phyloP scores from a whole-genome alignment of 2,329 filamentous ascomycete genomes.

The Ophiocordyceps camponoti-saundersi region DNA sequence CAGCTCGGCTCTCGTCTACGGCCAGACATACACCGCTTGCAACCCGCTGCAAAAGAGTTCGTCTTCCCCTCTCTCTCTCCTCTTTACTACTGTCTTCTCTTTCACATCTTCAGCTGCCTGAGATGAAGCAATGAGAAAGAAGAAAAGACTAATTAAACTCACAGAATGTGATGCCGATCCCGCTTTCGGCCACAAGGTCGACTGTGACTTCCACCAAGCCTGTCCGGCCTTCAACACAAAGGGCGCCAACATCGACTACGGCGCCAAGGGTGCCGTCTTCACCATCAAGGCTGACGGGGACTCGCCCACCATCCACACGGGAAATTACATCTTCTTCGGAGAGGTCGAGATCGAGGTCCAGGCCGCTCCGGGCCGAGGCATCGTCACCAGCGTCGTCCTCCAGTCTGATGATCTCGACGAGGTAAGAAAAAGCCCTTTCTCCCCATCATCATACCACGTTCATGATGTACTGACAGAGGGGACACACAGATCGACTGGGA shows the following conservation, averaged over 20 bases:
- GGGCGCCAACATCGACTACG: slow-evolving; percentile 32
- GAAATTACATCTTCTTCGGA: slow-evolving; percentile 96
- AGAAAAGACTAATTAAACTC: neutral
- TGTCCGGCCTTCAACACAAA: slow-evolving; percentile 37
- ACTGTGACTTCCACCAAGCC: slow-evolving; percentile 58
- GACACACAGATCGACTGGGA: slow-evolving; percentile 71
- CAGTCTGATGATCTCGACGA: slow-evolving; percentile 75
- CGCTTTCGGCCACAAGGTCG: slow-evolving; percentile 46
- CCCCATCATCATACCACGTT: too few species aligned
- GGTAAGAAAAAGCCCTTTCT: too few species aligned
- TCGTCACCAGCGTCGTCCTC: slow-evolving; percentile 79
- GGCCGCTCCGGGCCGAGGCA: slow-evolving; percentile 63
- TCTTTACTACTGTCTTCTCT: too few species aligned
- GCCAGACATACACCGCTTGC: slow-evolving; percentile 39
- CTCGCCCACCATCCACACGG: slow-evolving; percentile 54
- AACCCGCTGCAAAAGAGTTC: slow-evolving; percentile 35
- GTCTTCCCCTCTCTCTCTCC: neutral
- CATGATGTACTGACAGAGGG: neutral
- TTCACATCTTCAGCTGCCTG: too few species aligned
- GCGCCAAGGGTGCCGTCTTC: slow-evolving; percentile 33
- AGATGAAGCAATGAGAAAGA: neutral
- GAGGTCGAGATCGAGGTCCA: slow-evolving; percentile 65
- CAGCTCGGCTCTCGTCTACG: slow-evolving; percentile 13
- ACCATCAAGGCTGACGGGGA: slow-evolving; percentile 51
- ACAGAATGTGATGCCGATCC: slow-evolving; percentile 54